Percentiles rank a stretch among this genome's conserved stretches.
These are phyloP conservation scores for Closterium sp. DNA, from an alignment of 139 green algal genomes.

Conservation along the genomic window DNA sequence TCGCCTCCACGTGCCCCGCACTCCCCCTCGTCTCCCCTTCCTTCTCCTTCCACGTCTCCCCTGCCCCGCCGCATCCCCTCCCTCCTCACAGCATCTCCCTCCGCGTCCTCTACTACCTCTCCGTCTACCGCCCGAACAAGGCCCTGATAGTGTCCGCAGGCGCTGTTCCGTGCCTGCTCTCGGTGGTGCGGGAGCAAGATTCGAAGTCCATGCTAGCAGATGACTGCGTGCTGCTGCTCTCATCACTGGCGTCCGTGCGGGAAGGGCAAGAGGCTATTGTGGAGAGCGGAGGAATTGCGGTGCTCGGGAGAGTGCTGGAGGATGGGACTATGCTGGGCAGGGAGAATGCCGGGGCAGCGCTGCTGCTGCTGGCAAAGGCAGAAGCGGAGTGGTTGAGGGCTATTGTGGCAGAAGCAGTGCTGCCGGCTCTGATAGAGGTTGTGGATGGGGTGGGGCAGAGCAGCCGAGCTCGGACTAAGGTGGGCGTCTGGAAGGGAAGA, in stretches of 20 bases:
- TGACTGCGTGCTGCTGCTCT: not conserved
- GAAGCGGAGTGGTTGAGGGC: not conserved
- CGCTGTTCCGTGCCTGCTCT: not conserved
- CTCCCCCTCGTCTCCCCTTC: not conserved
- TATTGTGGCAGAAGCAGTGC: not conserved
- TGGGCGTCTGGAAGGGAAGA: not conserved
- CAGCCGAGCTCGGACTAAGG: not conserved
- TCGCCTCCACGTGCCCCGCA: not conserved
- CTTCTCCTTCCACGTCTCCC: not conserved
- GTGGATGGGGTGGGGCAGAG: not conserved
- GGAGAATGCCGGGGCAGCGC: not conserved
- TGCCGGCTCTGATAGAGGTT: not conserved
- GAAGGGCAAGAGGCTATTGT: not conserved
- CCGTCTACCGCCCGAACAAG: not conserved
- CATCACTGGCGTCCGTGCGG: not conserved
- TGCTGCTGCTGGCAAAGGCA: not conserved
- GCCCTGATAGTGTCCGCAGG: not conserved
- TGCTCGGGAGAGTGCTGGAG: not conserved
- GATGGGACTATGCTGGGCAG: not conserved
- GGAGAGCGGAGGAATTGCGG: not conserved
- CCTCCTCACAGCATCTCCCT: not conserved
- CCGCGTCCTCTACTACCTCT: slow-evolving; percentile 8
- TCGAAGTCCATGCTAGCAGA: not conserved
- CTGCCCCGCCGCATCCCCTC: not conserved
- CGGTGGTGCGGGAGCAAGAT: not conserved